Conservation (phyloP, 2,329 filamentous ascomycete genomes). For the Alternaria brassicicola region DNA sequence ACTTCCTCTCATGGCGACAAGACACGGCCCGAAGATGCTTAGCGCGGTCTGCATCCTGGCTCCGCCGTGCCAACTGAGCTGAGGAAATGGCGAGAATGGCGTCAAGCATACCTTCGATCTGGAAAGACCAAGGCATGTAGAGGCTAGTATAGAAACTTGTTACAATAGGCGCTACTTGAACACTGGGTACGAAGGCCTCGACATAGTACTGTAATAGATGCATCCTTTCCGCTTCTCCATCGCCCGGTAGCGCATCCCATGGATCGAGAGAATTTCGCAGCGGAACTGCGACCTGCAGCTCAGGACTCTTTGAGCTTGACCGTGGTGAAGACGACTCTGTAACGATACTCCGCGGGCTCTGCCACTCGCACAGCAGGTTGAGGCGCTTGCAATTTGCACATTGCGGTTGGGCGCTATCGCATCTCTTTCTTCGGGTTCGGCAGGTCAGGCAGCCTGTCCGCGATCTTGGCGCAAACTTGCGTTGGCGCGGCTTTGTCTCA, state of each 20-base stretch:
- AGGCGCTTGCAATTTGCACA: conserved; percentile 46
- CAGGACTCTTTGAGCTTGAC: conserved; percentile 19
- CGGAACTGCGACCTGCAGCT: conserved; percentile 21
- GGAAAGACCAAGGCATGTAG: conserved; percentile 47
- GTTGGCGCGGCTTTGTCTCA: conserved; percentile 41
- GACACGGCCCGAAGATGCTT: conserved; percentile 39
- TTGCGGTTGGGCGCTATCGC: conserved; percentile 42
- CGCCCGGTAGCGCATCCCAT: conserved; percentile 39
- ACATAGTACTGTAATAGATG: conserved; percentile 45
- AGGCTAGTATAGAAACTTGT: conserved; percentile 45
- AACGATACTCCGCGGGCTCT: conserved; percentile 37
- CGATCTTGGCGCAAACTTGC: conserved; percentile 47
- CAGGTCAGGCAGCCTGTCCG: conserved; percentile 47
- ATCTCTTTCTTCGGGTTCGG: conserved; percentile 43
- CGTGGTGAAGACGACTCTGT: conserved; percentile 1
- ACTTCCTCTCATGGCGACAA: conserved; percentile 40
- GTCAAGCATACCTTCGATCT: conserved; percentile 45
- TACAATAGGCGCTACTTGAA: conserved; percentile 44
- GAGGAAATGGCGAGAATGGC: conserved; percentile 46
- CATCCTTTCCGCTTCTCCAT: conserved; percentile 33
- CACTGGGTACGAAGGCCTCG: conserved; percentile 45
- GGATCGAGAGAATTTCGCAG: conserved; percentile 32
- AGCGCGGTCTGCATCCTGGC: conserved; percentile 34
- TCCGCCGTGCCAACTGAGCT: conserved; percentile 42
- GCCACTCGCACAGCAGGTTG: conserved; percentile 46